Base-by-base conservation (phyloP, 331 rosid species). In the Telfairia occidentalis region DNA sequence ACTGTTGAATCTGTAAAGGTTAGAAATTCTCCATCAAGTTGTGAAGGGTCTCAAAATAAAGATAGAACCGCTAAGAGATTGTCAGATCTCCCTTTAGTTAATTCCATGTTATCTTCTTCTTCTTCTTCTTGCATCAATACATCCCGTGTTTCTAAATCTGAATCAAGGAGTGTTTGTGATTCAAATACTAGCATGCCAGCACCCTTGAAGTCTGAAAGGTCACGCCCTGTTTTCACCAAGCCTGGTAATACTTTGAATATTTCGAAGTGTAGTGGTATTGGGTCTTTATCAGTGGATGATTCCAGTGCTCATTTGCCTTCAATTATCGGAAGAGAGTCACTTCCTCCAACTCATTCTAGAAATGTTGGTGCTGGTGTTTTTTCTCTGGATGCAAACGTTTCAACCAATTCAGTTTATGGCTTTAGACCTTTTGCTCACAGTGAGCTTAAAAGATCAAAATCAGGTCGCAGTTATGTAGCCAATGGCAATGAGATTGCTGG, bases 381-480 rank as follows among this genome's bases (percentile, higher is more conserved):
- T 40, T 83, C 89, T 75, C 87, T 73, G 73, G 86, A 46, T 80
- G 78, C 83, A 29, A 85, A 71, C 73, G 79, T 87, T 76, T 81
- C 30, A 16, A 30, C 78, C 70, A 91, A 84, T 83, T 78, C 87
- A 34, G 84, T 77, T 87, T 80, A 76, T 81, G 96, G 87, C 76
- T 84, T 86, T 81, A 91, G 80, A 86, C 77, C 90, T 52, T 87
- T 96, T 52, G 92, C 90, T 46, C 79, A 75, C 48, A 90, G 84
- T 82, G 96, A 91, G 84, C 82, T 95, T 59, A 87, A 77, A 82
- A 97, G 89, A 82, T 80, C 97, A 53, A 91, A 85, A 83, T 85
- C 90, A 24, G 87, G 87, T 73, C 83, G 55, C 80, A 49, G 67
- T 65, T 78, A 82, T 2, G 23, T 71, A 48, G 77, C 82, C 29